A percentile compares a stretch with the other conserved stretches of the same genome.
phyloP scores from a whole-genome alignment of 495 filamentous ascomycete genomes.

The Aspergillus sclerotioniger region DNA sequence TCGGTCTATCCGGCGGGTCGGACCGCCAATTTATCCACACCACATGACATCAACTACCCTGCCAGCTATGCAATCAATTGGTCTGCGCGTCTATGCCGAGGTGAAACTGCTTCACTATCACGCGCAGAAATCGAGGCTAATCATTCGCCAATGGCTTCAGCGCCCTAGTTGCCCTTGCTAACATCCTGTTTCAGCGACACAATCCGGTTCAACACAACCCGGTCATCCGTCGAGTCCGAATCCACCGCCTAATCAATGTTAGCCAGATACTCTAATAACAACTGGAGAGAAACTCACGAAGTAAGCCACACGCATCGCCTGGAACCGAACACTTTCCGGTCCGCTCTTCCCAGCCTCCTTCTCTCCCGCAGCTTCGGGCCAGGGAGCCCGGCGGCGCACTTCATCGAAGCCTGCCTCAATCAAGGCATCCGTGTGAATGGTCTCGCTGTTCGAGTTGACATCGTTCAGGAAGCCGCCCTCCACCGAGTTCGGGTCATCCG shows the following conservation, averaged over 20 bases:
- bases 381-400: constrained; percentile 68
- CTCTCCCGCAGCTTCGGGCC: constrained; percentile 75
- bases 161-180: constrained; percentile 48
- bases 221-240: constrained; percentile 70
- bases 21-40: not conserved
- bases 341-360: constrained; percentile 49
- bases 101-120: too few species aligned
- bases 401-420: constrained; percentile 87
- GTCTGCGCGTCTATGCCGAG: too few species aligned
- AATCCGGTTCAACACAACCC: constrained; percentile 85
- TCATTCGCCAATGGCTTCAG: not conserved
- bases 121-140: not conserved
- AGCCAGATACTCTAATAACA: not conserved
- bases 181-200: constrained; percentile 87
- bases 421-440: constrained; percentile 72
- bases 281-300: constrained; percentile 35
- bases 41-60: not conserved
- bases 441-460: constrained; percentile 81
- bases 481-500: constrained; percentile 69
- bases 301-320: constrained; percentile 87
- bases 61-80: too few species aligned
- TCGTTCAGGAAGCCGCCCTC: constrained; percentile 78
- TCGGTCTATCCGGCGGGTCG: too few species aligned
- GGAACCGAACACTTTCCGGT: constrained; percentile 80
- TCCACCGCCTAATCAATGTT: constrained; percentile 54